A percentile compares a stretch with the other conserved stretches of the same genome.
Conservation (phyloP, 805 yeast species). For the Starmerella floris region DNA sequence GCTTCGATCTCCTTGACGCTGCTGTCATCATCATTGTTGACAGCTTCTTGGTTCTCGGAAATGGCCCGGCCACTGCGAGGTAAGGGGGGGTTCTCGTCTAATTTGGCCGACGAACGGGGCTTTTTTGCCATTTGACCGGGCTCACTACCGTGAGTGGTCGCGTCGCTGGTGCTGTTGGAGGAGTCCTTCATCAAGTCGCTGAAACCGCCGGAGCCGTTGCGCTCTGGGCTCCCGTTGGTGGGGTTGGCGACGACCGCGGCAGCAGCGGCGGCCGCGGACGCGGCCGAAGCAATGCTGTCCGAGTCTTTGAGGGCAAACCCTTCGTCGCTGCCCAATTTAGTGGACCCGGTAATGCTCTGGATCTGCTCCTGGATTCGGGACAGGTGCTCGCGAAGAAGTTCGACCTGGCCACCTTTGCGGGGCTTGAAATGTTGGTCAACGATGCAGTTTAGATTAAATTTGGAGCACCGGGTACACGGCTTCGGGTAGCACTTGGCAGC, state of each 20-base stretch:
- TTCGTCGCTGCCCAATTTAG: slow-evolving; percentile 30
- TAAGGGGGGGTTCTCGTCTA: too few species aligned
- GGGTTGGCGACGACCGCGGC: not conserved
- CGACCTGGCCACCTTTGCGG: slow-evolving; percentile 81
- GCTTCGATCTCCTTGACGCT: slow-evolving; percentile 11
- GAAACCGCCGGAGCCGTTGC: too few species aligned
- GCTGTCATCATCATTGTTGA: slow-evolving; percentile 1
- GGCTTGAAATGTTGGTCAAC: slow-evolving; percentile 88
- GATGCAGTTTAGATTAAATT: slow-evolving; percentile 68
- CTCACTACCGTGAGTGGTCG: too few species aligned
- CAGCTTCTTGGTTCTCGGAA: not conserved
- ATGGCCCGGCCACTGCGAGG: too few species aligned
- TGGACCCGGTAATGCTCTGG: slow-evolving; percentile 46
- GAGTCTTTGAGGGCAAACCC: slow-evolving; percentile 2
- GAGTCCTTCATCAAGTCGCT: too few species aligned
- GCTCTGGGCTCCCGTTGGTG: too few species aligned
- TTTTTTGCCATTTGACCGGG: too few species aligned
- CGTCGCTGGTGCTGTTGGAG: too few species aligned
- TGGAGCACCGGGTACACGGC: slow-evolving; percentile 71
- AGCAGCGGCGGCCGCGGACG: not conserved
- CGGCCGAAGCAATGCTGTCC: not conserved
- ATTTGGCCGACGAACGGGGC: too few species aligned
- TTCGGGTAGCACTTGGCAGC: slow-evolving; percentile 72
- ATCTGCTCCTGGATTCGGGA: slow-evolving; percentile 61
- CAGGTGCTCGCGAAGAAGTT: slow-evolving; percentile 68